Percentiles rank a stretch among this genome's conserved stretches.
Conservation (phyloP, 176 grass and related monocot genomes). For the Cocos nucifera region DNA sequence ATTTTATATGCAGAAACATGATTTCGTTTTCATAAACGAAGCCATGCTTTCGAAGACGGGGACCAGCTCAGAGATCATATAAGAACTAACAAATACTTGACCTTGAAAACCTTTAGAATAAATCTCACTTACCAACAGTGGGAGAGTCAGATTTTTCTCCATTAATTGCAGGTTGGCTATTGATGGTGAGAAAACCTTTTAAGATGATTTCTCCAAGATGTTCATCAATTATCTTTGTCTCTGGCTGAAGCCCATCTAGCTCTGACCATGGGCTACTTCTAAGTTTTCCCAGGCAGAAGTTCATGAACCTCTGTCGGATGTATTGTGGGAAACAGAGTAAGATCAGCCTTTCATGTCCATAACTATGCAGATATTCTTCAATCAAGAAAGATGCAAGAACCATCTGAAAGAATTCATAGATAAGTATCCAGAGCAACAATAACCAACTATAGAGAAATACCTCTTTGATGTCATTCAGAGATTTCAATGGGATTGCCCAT, state of each 20-base stretch:
- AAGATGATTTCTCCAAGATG: conserved; percentile 62
- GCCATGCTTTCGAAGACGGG: no score
- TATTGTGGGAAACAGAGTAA: conserved; percentile 1
- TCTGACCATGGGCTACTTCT: conserved; percentile 82
- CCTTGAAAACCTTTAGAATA: background rate
- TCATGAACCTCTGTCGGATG: conserved; percentile 43
- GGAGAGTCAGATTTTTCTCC: conserved; percentile 68
- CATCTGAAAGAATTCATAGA: background rate
- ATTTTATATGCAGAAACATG: no score
- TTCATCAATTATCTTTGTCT: conserved; percentile 76
- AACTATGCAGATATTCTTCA: no score
- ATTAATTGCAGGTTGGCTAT: conserved; percentile 79
- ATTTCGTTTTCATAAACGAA: no score
- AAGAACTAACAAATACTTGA: background rate
- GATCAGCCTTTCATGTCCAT: background rate
- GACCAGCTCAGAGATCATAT: no score
- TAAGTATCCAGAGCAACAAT: background rate
- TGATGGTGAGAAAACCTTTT: conserved; percentile 88
- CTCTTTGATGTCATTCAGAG: conserved; percentile 61
- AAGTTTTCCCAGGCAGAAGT: conserved; percentile 57
- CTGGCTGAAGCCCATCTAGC: conserved; percentile 66
- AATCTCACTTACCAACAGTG: conserved; percentile 46
- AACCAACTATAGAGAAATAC: conserved; percentile 27
- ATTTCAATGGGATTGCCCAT: conserved; percentile 76
- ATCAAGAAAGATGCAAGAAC: no score